Evolutionary conservation across 495 filamentous ascomycete species (phyloP).

Genomic region (Stereocaulon alpinum): DNA sequence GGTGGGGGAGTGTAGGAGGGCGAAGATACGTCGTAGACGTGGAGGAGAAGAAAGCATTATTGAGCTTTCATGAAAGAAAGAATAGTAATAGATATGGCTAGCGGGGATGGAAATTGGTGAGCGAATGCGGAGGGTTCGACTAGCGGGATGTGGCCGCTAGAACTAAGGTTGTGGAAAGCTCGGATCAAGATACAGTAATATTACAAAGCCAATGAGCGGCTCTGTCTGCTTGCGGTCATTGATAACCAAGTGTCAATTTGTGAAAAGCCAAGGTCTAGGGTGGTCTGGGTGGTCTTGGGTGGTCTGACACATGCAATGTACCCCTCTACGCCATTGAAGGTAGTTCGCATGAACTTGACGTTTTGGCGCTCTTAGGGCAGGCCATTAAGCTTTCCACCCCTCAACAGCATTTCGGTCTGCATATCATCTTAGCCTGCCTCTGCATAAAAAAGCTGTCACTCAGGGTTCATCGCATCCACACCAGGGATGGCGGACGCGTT

Average conservation of each 20-base stretch:
- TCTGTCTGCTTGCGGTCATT: background rate
- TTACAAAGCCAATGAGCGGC: slow-evolving; percentile 1
- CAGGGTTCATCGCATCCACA: background rate
- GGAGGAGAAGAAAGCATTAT: background rate
- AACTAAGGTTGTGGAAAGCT: background rate
- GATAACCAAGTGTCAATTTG: background rate
- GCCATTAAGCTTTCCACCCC: background rate
- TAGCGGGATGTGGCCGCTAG: background rate
- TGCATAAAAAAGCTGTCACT: background rate
- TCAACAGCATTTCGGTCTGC: slow-evolving; percentile 2
- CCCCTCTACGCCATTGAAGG: background rate
- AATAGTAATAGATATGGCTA: background rate
- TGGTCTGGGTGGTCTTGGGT: too few relatives aligned
- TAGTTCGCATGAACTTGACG: background rate
- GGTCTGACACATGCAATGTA: background rate
- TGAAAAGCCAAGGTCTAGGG: background rate
- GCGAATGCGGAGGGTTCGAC: background rate
- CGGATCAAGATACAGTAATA: background rate
- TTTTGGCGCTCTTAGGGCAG: background rate
- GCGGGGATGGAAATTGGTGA: background rate
- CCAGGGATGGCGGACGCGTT: background rate
- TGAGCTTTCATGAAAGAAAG: background rate
- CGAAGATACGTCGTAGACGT: background rate
- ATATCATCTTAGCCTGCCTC: background rate
- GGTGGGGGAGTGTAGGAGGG: background rate